Evolutionary conservation across 148 eudicot genomes (phyloP), one percentile per base, ranked within the genome.

Genomic region (Salicornia ramosissima): DNA sequence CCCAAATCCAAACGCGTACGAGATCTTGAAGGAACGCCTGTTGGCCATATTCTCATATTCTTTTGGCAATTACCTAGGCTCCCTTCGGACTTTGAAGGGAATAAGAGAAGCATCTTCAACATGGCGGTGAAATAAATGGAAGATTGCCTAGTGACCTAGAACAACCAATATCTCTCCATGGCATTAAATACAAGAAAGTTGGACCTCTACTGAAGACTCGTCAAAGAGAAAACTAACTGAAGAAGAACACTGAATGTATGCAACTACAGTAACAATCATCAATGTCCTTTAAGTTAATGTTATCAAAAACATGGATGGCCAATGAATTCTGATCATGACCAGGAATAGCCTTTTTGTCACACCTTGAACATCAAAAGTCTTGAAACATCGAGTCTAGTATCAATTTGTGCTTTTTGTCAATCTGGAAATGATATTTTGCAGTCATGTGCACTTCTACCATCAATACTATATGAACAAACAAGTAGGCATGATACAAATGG

Each of bases 191-290:
- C 90, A 85, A 47, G 91, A 83, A 74, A 89, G 73, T 84, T 87
- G 96, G 79, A 89, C 86, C 47, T 94, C 93, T 81, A 87, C 97
- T 0, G 91, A 89, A 51, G 86, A 82, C 53, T 91, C 92, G 64
- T 87, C 86, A 78, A 76, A 86, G 8, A 94, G 85, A 69, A 86
- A 81, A 57, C 74, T 72, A n/a, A n/a, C n/a, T n/a, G n/a, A n/a
- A n/a, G 73, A 94, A 91, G 75, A 94, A 87, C 58, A 89, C 71
- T 54, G 86, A 81, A 69, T 79, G 85, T 69, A 94, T 67, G 64
- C 33, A 62, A 22, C 26, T 39, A 79, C 82, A 83, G 74, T 83
- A 84, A 74, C 67, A 68, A 43, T 29, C 68, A 34, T 69, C 43
- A 66, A 31, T 59, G 63, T 50, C 76, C 71, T 75, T 78, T 26